Conservation (phyloP, 1,139 yeast species). For the Hyphopichia wangnamkhiaoensis region DNA sequence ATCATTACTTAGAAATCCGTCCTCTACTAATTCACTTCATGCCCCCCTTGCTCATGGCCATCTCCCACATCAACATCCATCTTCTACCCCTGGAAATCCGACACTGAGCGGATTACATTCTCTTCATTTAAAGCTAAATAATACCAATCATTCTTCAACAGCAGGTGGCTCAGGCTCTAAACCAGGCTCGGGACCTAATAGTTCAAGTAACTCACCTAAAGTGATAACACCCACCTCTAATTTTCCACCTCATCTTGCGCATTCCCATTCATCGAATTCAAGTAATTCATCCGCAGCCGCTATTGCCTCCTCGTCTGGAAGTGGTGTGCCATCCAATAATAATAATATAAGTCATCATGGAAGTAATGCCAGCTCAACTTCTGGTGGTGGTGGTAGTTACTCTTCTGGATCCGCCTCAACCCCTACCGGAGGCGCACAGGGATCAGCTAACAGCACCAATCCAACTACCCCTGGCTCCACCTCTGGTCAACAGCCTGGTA, state of each 20-base stretch:
- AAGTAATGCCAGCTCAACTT: not conserved
- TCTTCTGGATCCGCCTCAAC: constrained; percentile 1
- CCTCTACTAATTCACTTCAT: constrained; percentile 10
- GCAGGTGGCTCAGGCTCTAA: not conserved
- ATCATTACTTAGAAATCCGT: constrained; percentile 21
- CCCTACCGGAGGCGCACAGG: too few species aligned
- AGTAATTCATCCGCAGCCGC: not conserved
- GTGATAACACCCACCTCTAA: constrained; percentile 2
- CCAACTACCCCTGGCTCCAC: constrained; percentile 1
- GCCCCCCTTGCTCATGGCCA: constrained; percentile 2
- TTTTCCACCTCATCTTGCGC: constrained; percentile 3
- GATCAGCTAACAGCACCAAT: too few species aligned
- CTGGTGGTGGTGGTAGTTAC: not conserved
- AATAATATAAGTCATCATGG: too few species aligned
- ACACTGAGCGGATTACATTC: constrained; percentile 9
- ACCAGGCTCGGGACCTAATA: constrained; percentile 1
- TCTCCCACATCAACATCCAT: constrained; percentile 10
- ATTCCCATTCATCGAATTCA: constrained; percentile 7
- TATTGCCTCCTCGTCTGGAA: not conserved
- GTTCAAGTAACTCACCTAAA: constrained; percentile 1
- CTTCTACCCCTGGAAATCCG: constrained; percentile 14
- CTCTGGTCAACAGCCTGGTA: constrained; percentile 1
- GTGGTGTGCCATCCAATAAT: too few species aligned
- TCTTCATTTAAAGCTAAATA: not conserved
- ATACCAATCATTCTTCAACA: not conserved